Percentiles rank a stretch among this genome's conserved stretches.
Conservation (phyloP, 2,329 filamentous ascomycete species). For the Talaromyces rugulosus region DNA sequence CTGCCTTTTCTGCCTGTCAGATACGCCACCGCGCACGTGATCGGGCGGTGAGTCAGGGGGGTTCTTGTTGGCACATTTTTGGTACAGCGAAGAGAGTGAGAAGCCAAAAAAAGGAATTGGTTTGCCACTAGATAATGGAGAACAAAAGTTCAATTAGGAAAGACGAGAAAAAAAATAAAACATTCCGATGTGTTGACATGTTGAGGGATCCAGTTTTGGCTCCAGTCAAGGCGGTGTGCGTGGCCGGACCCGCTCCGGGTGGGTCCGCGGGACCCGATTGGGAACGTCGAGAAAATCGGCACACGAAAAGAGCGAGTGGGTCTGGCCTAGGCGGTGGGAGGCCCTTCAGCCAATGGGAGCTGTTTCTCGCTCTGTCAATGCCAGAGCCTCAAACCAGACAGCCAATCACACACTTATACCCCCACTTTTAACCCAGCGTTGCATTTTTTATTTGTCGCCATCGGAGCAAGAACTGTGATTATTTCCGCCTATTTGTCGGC, state of each 20-base stretch:
- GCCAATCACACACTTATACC: background rate
- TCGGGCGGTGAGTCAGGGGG: background rate
- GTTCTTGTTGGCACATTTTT: background rate
- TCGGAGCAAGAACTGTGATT: no score
- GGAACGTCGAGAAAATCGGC: background rate
- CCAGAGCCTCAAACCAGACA: background rate
- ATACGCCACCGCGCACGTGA: background rate
- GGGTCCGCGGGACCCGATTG: background rate
- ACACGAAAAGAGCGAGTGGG: background rate
- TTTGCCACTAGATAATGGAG: background rate
- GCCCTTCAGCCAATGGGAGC: background rate
- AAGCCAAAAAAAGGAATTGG: background rate
- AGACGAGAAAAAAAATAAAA: no score
- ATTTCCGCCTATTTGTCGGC: background rate
- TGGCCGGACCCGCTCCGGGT: background rate
- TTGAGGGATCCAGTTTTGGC: no score
- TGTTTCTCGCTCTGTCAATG: background rate
- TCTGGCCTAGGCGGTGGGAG: background rate
- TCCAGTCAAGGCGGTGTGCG: background rate
- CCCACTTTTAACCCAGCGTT: background rate
- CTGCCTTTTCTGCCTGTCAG: background rate
- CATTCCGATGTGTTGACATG: no score
- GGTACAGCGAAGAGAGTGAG: background rate
- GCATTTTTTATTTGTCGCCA: background rate
- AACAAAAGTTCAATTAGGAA: background rate